Evolutionary conservation across 1,139 yeast genomes (phyloP).

Genomic region (Pichia sp.): DNA sequence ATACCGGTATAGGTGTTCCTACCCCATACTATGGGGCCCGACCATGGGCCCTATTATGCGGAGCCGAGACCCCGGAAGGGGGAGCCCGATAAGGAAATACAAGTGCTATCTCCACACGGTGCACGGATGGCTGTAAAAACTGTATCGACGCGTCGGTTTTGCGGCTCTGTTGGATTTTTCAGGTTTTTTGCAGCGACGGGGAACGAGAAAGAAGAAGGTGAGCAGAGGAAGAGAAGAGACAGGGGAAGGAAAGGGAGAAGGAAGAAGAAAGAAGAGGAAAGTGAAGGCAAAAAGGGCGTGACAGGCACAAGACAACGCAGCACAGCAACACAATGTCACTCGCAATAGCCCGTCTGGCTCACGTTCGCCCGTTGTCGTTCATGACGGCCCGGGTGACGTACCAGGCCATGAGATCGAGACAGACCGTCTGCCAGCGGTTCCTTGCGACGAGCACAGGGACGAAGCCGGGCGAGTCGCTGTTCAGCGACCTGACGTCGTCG

Average conservation of each 20-base stretch:
- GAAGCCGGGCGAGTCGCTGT: constrained; percentile 19
- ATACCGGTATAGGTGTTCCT: too few species aligned
- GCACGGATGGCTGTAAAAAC: background rate
- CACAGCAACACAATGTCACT: background rate
- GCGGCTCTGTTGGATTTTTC: constrained; percentile 2
- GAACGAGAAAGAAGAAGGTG: background rate
- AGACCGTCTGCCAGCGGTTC: background rate
- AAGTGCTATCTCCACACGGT: background rate
- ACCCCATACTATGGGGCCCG: background rate
- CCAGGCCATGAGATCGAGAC: background rate
- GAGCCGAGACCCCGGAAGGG: background rate
- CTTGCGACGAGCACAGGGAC: constrained; percentile 4
- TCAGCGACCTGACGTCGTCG: constrained; percentile 23
- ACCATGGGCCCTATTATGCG: too few species aligned
- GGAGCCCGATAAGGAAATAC: background rate
- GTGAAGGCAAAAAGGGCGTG: too few species aligned
- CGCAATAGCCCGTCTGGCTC: background rate
- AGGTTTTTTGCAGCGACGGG: background rate
- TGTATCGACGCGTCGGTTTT: constrained; percentile 2
- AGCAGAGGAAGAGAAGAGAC: background rate
- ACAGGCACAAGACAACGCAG: background rate
- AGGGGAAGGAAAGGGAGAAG: background rate
- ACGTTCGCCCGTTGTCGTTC: background rate
- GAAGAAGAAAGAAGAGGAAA: too few species aligned
- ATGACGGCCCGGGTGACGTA: background rate